Conservation (phyloP, 768 basidiomycete genomes). For the Boletus vermiculosoides region DNA sequence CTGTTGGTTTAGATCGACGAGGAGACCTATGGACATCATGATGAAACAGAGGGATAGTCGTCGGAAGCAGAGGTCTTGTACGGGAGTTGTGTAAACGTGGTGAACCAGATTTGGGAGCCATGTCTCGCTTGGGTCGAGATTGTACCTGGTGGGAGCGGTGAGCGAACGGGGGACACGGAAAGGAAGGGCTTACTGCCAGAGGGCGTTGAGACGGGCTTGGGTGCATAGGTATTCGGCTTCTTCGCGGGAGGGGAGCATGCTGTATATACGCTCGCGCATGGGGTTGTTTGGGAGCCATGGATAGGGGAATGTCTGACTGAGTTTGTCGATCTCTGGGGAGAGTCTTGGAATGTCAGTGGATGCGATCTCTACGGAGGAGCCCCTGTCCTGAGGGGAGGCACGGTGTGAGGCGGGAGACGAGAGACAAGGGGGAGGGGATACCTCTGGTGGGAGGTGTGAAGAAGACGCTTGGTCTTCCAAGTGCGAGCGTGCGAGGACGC, state of each 20-base stretch:
- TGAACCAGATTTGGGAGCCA: conserved; percentile 68
- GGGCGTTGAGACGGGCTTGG: conserved; percentile 62
- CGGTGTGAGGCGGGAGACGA: background rate
- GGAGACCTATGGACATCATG: conserved; percentile 69
- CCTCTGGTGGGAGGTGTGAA: conserved; percentile 20
- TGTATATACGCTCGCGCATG: conserved; percentile 62
- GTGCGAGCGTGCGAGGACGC: background rate
- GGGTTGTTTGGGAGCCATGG: conserved; percentile 64
- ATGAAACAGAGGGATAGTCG: conserved; percentile 67
- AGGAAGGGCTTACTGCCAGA: conserved; percentile 62
- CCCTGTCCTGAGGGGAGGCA: conserved; percentile 20
- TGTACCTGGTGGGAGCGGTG: conserved; percentile 45
- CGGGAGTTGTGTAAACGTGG: conserved; percentile 61
- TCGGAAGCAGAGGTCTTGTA: conserved; percentile 62
- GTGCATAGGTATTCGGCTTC: conserved; percentile 62
- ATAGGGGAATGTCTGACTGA: conserved; percentile 69
- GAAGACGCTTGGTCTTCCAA: conserved; percentile 15
- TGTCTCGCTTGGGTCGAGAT: conserved; percentile 67
- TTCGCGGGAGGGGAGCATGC: conserved; percentile 56
- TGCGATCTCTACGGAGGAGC: conserved; percentile 25
- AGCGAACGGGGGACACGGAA: background rate
- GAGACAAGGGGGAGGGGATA: background rate
- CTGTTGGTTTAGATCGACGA: conserved; percentile 60
- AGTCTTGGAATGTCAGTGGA: conserved; percentile 19
- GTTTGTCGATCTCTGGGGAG: conserved; percentile 39